A percentile compares a stretch with the other conserved stretches of the same genome.
phyloP scores from a whole-genome alignment of 352 stramenopile genomes.

The Pythium myriotylum region DNA sequence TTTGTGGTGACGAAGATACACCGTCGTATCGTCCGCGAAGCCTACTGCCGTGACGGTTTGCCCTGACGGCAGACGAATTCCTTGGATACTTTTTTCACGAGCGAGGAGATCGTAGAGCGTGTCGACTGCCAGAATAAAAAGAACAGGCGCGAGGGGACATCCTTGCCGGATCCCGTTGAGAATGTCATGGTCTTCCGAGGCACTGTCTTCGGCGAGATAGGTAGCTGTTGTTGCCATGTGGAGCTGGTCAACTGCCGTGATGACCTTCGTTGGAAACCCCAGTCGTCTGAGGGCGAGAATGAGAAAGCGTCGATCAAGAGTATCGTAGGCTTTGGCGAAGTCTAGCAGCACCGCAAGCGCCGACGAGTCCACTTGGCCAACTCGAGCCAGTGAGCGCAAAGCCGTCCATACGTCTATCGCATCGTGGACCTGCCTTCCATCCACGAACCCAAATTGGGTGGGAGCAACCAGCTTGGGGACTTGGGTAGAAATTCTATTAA shows the following conservation, averaged over 20 bases:
- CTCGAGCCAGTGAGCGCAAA: too few relatives aligned
- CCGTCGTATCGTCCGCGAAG: slow-evolving; percentile 1
- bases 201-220: not conserved
- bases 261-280: not conserved
- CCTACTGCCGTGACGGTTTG: not conserved
- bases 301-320: not conserved
- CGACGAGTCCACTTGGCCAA: not conserved
- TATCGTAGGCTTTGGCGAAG: slow-evolving; percentile 2
- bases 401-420: slow-evolving; percentile 3
- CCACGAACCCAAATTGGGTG: slow-evolving; percentile 4
- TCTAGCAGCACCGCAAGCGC: not conserved
- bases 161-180: slow-evolving; percentile 13
- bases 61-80: not conserved
- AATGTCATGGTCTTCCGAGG: not conserved
- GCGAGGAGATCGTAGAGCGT: not conserved
- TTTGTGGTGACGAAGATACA: not conserved
- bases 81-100: not conserved
- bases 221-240: not conserved
- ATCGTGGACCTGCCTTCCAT: slow-evolving; percentile 1
- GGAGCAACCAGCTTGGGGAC: not conserved
- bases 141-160: not conserved
- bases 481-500: not conserved
- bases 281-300: not conserved
- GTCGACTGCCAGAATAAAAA: not conserved
- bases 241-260: not conserved